These are phyloP conservation scores for Exophiala lecanii-corni DNA, from an alignment of 2,329 filamentous ascomycete genomes.

Conservation along the genomic window DNA sequence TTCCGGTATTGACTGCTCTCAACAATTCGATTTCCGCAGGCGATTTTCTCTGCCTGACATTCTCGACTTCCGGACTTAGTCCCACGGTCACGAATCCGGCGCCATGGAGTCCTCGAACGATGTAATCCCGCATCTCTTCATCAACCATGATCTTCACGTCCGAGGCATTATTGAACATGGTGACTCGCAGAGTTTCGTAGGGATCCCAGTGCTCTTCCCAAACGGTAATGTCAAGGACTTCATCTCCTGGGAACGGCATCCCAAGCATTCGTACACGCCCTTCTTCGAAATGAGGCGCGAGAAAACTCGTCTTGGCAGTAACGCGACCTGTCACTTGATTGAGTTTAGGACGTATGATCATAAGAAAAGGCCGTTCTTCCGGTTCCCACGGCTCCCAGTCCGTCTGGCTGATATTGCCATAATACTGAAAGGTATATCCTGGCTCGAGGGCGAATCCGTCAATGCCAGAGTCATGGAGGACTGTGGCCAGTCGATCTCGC, in stretches of 20 bases:
- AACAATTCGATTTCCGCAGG: constrained; percentile 53
- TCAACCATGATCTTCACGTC: constrained; percentile 55
- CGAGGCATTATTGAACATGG: constrained; percentile 1
- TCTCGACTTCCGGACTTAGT: constrained; percentile 51
- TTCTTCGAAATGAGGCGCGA: constrained; percentile 58
- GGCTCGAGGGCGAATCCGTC: constrained; percentile 61
- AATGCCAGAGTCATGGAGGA: constrained; percentile 47
- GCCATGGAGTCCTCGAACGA: constrained; percentile 51
- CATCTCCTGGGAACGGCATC: constrained; percentile 48
- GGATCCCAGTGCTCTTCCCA: constrained; percentile 65
- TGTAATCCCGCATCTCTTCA: constrained; percentile 62
- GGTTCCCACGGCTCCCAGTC: constrained; percentile 63
- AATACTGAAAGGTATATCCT: constrained; percentile 62
- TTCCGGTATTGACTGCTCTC: constrained; percentile 60
- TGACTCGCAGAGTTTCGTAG: constrained; percentile 48
- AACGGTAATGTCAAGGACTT: constrained; percentile 49
- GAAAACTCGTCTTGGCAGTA: constrained; percentile 53
- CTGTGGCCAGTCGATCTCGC: constrained; percentile 53
- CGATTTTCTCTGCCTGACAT: constrained; percentile 56
- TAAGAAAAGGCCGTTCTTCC: constrained; percentile 60
- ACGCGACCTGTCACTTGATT: constrained; percentile 37
- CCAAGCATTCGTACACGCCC: constrained; percentile 54
- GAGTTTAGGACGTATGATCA: constrained; percentile 51
- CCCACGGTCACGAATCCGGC: constrained; percentile 56
- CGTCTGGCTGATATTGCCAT: constrained; percentile 56